A percentile compares a stretch with the other conserved stretches of the same genome.
phyloP scores from a whole-genome alignment of 176 grass and related monocot genomes.

The Juncus inflexus region DNA sequence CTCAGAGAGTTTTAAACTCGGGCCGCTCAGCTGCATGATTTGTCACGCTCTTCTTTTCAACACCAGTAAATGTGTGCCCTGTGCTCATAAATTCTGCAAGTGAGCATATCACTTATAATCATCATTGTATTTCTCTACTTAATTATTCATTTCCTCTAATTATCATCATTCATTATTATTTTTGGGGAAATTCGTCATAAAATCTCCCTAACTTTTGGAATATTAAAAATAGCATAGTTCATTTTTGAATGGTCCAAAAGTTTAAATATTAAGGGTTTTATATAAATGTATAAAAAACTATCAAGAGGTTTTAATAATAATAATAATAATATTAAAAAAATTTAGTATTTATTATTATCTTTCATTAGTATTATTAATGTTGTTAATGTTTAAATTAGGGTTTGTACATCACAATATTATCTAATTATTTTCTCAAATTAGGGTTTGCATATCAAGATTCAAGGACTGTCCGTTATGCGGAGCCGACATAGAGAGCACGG shows the following conservation, averaged over 20 bases:
- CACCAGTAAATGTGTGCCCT: constrained; percentile 77
- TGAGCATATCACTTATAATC: constrained; percentile 27
- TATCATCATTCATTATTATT: no score
- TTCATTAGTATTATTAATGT: not conserved
- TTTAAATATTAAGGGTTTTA: no score
- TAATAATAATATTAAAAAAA: no score
- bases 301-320: no score
- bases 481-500: constrained; percentile 80
- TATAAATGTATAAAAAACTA: no score
- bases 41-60: constrained; percentile 70
- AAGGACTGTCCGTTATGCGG: constrained; percentile 89
- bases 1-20: constrained; percentile 84
- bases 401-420: constrained; percentile 4
- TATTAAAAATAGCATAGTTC: no score
- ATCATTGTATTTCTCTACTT: no score
- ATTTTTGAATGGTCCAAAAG: no score
- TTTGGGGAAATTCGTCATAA: no score
- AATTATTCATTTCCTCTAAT: no score
- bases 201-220: no score
- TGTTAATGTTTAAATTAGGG: not conserved
- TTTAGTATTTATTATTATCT: no score
- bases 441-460: constrained; percentile 77
- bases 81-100: constrained; percentile 95
- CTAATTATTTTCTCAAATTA: constrained; percentile 24
- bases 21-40: constrained; percentile 94